These are phyloP conservation scores for Croton setiger DNA, from an alignment of 441 rosid genomes.

Conservation along the genomic window DNA sequence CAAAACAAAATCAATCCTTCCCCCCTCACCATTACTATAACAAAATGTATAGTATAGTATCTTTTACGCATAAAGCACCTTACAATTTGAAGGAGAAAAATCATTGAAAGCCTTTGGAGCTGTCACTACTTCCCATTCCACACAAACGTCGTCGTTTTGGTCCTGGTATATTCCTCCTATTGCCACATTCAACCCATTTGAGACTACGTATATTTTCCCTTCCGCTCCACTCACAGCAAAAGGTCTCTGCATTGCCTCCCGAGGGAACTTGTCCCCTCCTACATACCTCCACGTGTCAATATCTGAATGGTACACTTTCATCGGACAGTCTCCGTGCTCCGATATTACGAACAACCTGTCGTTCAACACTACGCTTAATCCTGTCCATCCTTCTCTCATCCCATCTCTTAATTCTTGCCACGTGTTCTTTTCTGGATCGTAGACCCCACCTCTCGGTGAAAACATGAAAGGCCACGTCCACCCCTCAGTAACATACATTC, in stretches of 20 bases:
- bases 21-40: too few species aligned
- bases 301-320: constrained; percentile 51
- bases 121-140: constrained; percentile 40
- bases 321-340: constrained; percentile 60
- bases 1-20: too few species aligned
- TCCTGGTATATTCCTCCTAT: constrained; percentile 34
- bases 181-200: constrained; percentile 48
- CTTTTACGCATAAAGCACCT: constrained; percentile 42
- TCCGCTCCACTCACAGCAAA: constrained; percentile 46
- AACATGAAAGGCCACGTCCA: constrained; percentile 79
- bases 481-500: constrained; percentile 60
- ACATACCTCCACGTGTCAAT: constrained; percentile 51
- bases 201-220: constrained; percentile 49
- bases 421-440: constrained; percentile 40
- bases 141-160: constrained; percentile 31
- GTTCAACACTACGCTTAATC: constrained; percentile 39
- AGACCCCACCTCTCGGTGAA: constrained; percentile 53
- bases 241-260: constrained; percentile 41
- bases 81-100: constrained; percentile 50
- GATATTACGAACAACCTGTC: constrained; percentile 50
- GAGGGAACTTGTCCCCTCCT: constrained; percentile 48
- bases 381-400: constrained; percentile 75
- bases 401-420: constrained; percentile 58
- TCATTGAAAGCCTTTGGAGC: constrained; percentile 37
- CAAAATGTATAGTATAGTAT: too few species aligned